Evolutionary conservation across 352 stramenopile genomes (phyloP), one percentile per base, ranked within the genome.

Genomic region (Phytophthora sp.): DNA sequence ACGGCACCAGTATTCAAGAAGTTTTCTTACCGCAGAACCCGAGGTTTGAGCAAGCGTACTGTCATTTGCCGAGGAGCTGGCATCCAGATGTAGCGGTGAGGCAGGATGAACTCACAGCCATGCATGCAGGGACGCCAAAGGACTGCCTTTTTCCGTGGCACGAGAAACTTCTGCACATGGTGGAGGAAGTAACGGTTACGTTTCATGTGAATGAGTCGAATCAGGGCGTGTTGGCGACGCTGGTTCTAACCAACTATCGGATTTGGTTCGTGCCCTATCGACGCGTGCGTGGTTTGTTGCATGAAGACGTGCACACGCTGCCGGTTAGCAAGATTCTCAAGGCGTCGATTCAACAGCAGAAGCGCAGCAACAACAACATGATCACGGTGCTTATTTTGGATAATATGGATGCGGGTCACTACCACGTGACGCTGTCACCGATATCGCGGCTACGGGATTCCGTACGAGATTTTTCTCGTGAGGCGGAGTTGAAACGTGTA

Each of bases 141-240:
- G 84, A 91, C 58, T 91, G 77, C 12, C 46, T 95, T 15, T 93
- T 95, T 24, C 87, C 87, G 31, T 95, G 83, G 80, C 79, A 94
- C 51, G 87, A 95, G 59, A 91, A 87, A 63, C 69, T 95, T 8
- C 56, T 95, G 56, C 80, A 95, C 63, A 91, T 94, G 83, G 77
- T 95, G 33, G 87, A 95, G 61, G 87, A 95, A 58, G 85, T 95
- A 36, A 90, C 84, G 0, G 82, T 95, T 9, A 95, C 87, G n/a
- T 95, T 95, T 51, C 87, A 95, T 63, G 84, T 95, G 46, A 95
- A 93, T 38, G 87, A 95, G 30, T 86, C 73, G 7, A 95, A 95
- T 52, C 87, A 95, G 53, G 87, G 87, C 36, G 87, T 95, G 26
- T 66, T 95, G 7, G 84, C 85, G 6, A 92, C 85, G 20, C 61